Percentiles rank a stretch among this genome's conserved stretches.
Evolutionary conservation across 2,329 filamentous ascomycete species (phyloP).

Genomic region (Trichoderma lentiforme): DNA sequence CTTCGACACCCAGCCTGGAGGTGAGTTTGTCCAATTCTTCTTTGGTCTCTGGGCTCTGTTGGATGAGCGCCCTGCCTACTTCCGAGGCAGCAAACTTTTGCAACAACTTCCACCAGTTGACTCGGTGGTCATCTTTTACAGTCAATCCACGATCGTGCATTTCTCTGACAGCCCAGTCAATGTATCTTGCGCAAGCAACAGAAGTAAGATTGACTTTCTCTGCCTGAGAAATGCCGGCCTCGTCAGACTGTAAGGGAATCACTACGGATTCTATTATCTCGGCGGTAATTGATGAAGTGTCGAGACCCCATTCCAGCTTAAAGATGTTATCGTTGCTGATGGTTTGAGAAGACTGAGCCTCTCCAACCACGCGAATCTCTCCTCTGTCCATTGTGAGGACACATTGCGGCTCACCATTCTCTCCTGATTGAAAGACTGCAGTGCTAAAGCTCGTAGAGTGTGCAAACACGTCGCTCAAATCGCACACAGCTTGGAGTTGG

Average conservation of each 20-base stretch:
- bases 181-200: conserved; percentile 5
- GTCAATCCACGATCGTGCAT: neutral
- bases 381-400: neutral
- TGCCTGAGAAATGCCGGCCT: neutral
- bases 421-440: neutral
- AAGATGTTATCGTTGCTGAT: neutral
- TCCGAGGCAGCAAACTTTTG: neutral
- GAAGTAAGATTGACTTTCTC: conserved; percentile 1
- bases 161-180: conserved; percentile 5
- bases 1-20: neutral
- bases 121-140: conserved; percentile 1
- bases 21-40: neutral
- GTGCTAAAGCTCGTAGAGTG: conserved; percentile 9
- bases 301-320: conserved; percentile 2
- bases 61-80: neutral
- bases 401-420: neutral
- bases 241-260: conserved; percentile 1
- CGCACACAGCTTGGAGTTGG: neutral
- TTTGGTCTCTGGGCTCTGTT: neutral
- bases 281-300: neutral
- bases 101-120: conserved; percentile 3
- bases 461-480: neutral
- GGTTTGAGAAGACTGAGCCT: neutral
- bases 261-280: neutral
- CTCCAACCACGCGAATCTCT: conserved; percentile 8